These are phyloP conservation scores for Coemansia biformis DNA, from an alignment of 192 early-diverging fungal species.

Conservation along the genomic window DNA sequence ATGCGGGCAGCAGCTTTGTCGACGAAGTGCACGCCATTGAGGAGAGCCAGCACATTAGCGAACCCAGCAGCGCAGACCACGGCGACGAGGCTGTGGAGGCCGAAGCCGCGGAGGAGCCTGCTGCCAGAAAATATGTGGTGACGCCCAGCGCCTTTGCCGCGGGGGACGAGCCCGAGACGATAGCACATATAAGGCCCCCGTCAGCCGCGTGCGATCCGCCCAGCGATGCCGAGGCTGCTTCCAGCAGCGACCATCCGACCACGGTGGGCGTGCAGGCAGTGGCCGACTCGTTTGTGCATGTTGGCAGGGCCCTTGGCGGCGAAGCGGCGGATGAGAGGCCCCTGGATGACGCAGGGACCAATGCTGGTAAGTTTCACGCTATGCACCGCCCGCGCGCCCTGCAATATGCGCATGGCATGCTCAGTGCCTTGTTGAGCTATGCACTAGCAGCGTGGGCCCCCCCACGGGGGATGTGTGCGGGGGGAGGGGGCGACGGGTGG, in stretches of 20 bases:
- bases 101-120: background rate
- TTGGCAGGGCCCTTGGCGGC: constrained; percentile 2
- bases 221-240: constrained; percentile 3
- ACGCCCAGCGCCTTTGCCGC: constrained; percentile 32
- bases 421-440: too few species aligned
- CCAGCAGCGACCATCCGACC: background rate
- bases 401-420: too few species aligned
- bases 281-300: constrained; percentile 34
- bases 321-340: background rate
- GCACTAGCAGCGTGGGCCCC: too few species aligned
- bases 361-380: too few species aligned
- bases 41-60: constrained; percentile 2
- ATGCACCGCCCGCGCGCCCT: too few species aligned
- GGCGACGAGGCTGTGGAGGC: constrained; percentile 2
- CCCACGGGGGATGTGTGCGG: too few species aligned
- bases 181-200: constrained; percentile 15
- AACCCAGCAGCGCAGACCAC: background rate
- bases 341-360: too few species aligned
- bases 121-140: constrained; percentile 16
- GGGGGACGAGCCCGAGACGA: constrained; percentile 5
- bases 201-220: constrained; percentile 3
- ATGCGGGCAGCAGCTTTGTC: background rate
- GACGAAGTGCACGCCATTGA: constrained; percentile 37
- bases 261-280: constrained; percentile 5
- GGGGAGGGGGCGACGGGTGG: too few species aligned